A percentile compares a stretch with the other conserved stretches of the same genome.
phyloP scores from a whole-genome alignment of 1,139 yeast genomes.

The Yamadazyma conglobata region DNA sequence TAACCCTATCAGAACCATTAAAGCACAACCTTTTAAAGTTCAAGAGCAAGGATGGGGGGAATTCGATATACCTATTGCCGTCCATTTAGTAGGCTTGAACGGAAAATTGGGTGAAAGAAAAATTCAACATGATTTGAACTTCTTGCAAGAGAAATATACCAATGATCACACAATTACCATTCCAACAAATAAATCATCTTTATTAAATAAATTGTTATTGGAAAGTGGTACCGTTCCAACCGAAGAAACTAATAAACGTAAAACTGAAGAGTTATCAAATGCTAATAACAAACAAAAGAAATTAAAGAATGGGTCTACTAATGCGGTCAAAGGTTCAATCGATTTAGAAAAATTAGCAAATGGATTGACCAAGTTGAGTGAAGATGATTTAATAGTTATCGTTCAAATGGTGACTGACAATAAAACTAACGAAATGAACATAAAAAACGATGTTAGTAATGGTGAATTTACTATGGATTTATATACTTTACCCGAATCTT shows the following conservation, averaged over 20 bases:
- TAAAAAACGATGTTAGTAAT: conserved; percentile 91
- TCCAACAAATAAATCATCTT: conserved; percentile 72
- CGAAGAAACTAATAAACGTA: conserved; percentile 30
- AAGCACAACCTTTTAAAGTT: conserved; percentile 82
- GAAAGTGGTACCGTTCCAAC: conserved; percentile 82
- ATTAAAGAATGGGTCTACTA: conserved; percentile 44
- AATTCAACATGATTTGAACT: conserved; percentile 85
- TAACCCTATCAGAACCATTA: conserved; percentile 79
- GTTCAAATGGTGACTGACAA: conserved; percentile 98
- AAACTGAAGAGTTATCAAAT: conserved; percentile 19
- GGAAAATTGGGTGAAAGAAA: conserved; percentile 90
- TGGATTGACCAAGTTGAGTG: conserved; percentile 81
- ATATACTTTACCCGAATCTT: conserved; percentile 87
- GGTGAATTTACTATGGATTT: conserved; percentile 98
- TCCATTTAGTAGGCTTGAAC: conserved; percentile 57
- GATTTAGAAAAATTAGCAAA: conserved; percentile 90
- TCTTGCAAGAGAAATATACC: conserved; percentile 69
- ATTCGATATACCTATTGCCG: conserved; percentile 79
- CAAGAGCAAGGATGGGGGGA: conserved; percentile 99
- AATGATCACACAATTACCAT: conserved; percentile 74
- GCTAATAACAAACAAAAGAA: conserved; percentile 53
- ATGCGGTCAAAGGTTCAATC: conserved; percentile 63
- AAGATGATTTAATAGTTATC: conserved; percentile 89
- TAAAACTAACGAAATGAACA: conserved; percentile 92
- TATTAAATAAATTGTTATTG: conserved; percentile 63